Evolutionary conservation across 768 basidiomycete species (phyloP).

Genomic region (Tricholoma matsutake): DNA sequence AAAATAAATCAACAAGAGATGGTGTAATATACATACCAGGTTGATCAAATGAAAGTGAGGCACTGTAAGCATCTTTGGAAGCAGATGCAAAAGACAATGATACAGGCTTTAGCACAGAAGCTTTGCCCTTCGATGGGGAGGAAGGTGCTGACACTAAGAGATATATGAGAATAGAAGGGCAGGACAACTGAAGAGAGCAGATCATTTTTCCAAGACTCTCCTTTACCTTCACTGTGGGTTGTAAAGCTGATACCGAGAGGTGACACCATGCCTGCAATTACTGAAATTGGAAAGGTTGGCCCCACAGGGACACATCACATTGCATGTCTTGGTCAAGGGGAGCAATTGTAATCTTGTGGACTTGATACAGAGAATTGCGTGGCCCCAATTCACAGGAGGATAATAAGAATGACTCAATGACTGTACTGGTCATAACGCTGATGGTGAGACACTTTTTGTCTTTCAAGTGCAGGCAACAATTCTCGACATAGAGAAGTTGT

Average conservation of each 20-base stretch:
- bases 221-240: not conserved
- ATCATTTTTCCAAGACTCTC: not conserved
- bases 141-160: not conserved
- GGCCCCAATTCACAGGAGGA: not conserved
- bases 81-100: not conserved
- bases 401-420: not conserved
- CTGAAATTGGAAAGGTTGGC: slow-evolving; percentile 2
- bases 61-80: not conserved
- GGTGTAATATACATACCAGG: not conserved
- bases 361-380: not conserved
- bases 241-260: slow-evolving; percentile 3
- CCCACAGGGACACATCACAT: slow-evolving; percentile 7
- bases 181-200: not conserved
- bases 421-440: too few relatives aligned
- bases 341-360: not conserved
- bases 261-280: slow-evolving; percentile 1
- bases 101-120: not conserved
- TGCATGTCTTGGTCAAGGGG: slow-evolving; percentile 6
- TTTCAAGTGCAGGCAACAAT: too few relatives aligned
- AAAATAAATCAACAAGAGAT: not conserved
- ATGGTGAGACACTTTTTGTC: too few relatives aligned
- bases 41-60: not conserved
- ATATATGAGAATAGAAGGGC: not conserved
- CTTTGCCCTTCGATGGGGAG: not conserved
- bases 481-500: not conserved